These are phyloP conservation scores for Purshia tridentata DNA, from an alignment of 306 rosid genomes.

Conservation along the genomic window DNA sequence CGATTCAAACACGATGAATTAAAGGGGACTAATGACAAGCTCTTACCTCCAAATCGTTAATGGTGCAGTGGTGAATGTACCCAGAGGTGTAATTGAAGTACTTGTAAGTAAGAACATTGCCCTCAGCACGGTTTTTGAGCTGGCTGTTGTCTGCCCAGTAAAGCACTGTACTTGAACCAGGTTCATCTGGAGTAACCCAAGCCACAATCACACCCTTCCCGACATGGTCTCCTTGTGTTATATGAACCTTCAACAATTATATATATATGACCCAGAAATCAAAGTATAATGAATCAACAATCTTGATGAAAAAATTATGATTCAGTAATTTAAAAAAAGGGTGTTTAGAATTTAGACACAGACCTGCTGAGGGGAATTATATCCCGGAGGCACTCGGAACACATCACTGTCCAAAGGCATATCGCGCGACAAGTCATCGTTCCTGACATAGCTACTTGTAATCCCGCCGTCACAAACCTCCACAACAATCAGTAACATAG, in stretches of 20 bases:
- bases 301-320: not conserved
- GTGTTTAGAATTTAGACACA: not conserved
- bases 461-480: conserved; percentile 49
- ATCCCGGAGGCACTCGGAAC: conserved; percentile 57
- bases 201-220: conserved; percentile 80
- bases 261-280: conserved; percentile 4
- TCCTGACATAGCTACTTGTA: conserved; percentile 48
- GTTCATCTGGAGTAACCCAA: conserved; percentile 71
- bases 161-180: conserved; percentile 53
- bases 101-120: conserved; percentile 46
- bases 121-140: conserved; percentile 35
- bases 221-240: conserved; percentile 78
- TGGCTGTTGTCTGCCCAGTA: conserved; percentile 65
- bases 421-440: conserved; percentile 37
- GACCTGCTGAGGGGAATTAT: conserved; percentile 83
- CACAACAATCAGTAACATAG: conserved; percentile 28
- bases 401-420: conserved; percentile 64
- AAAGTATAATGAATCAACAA: not conserved
- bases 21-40: not conserved
- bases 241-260: conserved; percentile 63
- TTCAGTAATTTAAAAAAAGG: not conserved
- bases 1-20: not conserved
- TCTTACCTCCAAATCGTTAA: conserved; percentile 56
- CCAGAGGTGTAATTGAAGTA: conserved; percentile 80
- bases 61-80: conserved; percentile 73